Base-by-base conservation (phyloP, 805 yeast genomes). In the Candida ficus region DNA sequence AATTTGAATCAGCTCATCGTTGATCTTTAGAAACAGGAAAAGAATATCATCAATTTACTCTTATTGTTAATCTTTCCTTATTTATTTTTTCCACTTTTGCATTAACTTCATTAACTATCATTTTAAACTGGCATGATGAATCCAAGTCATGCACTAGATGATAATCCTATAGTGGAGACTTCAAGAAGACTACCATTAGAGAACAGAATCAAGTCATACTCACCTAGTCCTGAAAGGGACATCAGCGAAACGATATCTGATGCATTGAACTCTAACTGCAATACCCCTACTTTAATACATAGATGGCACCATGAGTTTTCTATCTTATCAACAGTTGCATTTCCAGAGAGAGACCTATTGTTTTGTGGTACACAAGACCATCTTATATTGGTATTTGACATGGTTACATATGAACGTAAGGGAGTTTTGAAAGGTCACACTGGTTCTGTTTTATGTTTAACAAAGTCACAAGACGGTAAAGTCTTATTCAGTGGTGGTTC, bases 301-400 rank as follows among this genome's bases (percentile, higher is more conserved):
- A 70, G 75, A 53, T 91, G 98, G 98, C 71, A 75, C 21, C 80
- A 78, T 46, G 63, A 72, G 2, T 79, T 76, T 50, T 81, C 95
- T 1, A 80, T 90, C 14, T 71, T 93, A 7, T 82, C 95, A 36
- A 75, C 79, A 4, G 73, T 76, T 7, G 71, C 83, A 8, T 78
- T 83, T 18, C 83, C 86, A 0, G 59, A 61, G 21, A 67, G 70
- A 43, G 71, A 71, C 26, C 60, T 83, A 7, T 48, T 91, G 5
- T 84, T 86, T 57, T 93, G 95, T 41, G 99, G 99, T 9, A 88
- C 96, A 1, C 95, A 90, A 49, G 86, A 85, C 53, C 85, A 93
- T 10, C 76, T 75, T 48, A 82, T 91, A 30, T 61, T 86, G 29
- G 81, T 86, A 1, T 80, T 73, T 54, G 91, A 87, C 52, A 64